Base-by-base conservation (phyloP, 495 filamentous ascomycete genomes). In the Symbiotaphrina buchneri region DNA sequence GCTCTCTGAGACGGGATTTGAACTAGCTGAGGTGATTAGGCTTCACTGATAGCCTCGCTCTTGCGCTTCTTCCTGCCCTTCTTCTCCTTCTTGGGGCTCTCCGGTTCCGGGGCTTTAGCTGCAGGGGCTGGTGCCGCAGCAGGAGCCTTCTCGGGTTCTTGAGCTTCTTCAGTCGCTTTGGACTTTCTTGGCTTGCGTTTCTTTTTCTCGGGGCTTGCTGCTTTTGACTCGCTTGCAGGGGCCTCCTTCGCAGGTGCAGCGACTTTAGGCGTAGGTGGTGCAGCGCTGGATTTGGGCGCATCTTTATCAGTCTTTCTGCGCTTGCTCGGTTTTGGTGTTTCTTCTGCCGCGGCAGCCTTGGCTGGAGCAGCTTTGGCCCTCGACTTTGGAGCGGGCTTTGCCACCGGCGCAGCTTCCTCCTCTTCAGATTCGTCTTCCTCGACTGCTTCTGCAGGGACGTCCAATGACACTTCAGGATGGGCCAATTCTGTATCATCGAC, bases 391-490 rank as follows among this genome's bases (percentile, higher is more conserved):
- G n/a, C n/a, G n/a, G n/a, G n/a, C n/a, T n/a, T n/a, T n/a, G n/a
- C n/a, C n/a, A n/a, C n/a, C n/a, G n/a, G n/a, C n/a, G n/a, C n/a
- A n/a, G 43, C 47, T 7, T 52, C 43, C 10, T 49, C 42, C 8
- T 46, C 48, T 8, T 48, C 53, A 5, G 51, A 56, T 18, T 53
- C 55, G 3, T 45, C 48, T 28, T 48, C 47, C 14, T 36, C 46
- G 29, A n/a, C n/a, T n/a, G n/a, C n/a, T n/a, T n/a, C n/a, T n/a
- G n/a, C n/a, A n/a, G n/a, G n/a, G n/a, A n/a, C n/a, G 10, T 62
- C 56, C 18, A 71, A 63, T 1, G 48, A 56, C 55, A 77, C 65
- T 38, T 62, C 57, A 41, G 65, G 67, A 34, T 71, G 71, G 19
- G 71, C 55, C 3, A 52, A 49, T 37, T 79, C 74, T 30, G 62